Evolutionary conservation across 495 filamentous ascomycete species (phyloP), one percentile per base, ranked within the genome.

Genomic region (Penicillium odoratum): DNA sequence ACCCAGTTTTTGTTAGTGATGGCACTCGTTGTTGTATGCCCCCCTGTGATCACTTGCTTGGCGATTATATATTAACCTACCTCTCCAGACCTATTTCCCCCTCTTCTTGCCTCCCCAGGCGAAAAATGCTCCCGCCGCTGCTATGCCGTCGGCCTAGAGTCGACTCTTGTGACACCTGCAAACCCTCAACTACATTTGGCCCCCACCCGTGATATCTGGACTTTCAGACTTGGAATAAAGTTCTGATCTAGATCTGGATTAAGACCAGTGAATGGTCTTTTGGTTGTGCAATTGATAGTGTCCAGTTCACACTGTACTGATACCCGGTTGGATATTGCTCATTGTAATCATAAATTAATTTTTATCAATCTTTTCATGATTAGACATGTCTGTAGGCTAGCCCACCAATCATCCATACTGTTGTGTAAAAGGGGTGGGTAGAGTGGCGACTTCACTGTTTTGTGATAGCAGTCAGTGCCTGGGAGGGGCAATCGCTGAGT

Each of bases 61-160:
- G 18, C 18, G 31, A 46, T 49, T 8, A 21, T 46, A 44, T 13
- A 28, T 40, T 58, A 31, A 48, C 50, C 29, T 28, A 21, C 11
- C 38, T 18, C 30, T 43, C 10, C 66, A 85, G 83, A 89, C 89
- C 50, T 96, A 96, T 69, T 82, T 96, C 61, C 90, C 89, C 15
- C 75, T 96, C 55, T 95, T 96, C 76, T 70, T 96, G 55, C 92
- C 91, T 38, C 83, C 82, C 3, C 74, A 78, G 54, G 57, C 64
- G 15, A 64, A 67, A 16, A 65, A 62, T 11, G 71, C 68, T 34
- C 65, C 74, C 59, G 68, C 78, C 61, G 69, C 76, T 64, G 56
- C 75, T 63, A 69, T 83, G 61, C 69, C 72, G 58, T 78, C 73
- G 21, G 69, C 78, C 26, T 76, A 66, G 63, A 43, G 51, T 33